Percentiles rank a stretch among this genome's conserved stretches.
Conservation (phyloP, 371 early-diverging fungal genomes). For the Mucor saturninus region DNA sequence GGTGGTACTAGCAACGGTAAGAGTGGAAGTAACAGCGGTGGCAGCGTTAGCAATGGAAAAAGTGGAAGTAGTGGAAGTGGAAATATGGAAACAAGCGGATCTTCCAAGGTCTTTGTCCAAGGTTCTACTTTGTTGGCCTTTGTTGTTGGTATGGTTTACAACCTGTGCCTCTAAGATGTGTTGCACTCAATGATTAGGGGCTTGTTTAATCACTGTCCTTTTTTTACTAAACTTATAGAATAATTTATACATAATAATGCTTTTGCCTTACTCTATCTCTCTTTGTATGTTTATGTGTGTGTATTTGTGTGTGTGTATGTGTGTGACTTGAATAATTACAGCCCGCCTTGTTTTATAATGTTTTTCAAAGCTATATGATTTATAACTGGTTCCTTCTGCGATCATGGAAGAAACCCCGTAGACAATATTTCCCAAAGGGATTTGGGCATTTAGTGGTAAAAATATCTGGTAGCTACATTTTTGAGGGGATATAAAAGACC, state of each 20-base stretch:
- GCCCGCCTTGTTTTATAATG: no score
- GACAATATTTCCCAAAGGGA: no score
- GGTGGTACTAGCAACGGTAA: constrained; percentile 2
- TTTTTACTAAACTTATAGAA: background rate
- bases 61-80: constrained; percentile 2
- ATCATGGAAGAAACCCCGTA: no score
- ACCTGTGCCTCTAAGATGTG: constrained; percentile 3
- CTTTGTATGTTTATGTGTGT: background rate
- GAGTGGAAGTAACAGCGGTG: background rate
- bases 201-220: background rate
- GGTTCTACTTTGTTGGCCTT: constrained; percentile 21
- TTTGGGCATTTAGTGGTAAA: background rate
- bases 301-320: no score
- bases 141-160: constrained; percentile 8
- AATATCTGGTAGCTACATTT: no score
- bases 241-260: background rate
- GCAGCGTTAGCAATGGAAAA: background rate
- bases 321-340: no score
- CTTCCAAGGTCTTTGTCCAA: background rate
- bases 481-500: no score
- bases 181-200: background rate
- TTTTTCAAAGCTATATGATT: no score
- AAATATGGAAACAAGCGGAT: constrained; percentile 7
- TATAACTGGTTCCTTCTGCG: no score
- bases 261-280: background rate